A percentile compares a stretch with the other conserved stretches of the same genome.
Evolutionary conservation across 2,329 filamentous ascomycete genomes (phyloP).

Genomic region (Juglanconis sp.): DNA sequence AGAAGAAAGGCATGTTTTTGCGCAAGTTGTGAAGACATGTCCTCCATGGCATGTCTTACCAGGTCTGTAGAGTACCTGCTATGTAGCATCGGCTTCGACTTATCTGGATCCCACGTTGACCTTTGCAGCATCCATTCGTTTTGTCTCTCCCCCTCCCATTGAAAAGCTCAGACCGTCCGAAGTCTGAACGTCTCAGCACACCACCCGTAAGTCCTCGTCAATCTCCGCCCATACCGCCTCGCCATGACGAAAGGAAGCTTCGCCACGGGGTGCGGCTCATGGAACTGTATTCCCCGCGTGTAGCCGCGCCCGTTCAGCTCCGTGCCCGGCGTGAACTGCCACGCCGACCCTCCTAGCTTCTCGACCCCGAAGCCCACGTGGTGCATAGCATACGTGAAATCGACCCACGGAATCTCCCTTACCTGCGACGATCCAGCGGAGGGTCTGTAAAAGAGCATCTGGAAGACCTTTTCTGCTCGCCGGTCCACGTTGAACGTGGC

Average conservation of each 20-base stretch:
- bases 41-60: too few relatives aligned
- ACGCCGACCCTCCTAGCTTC: conserved; percentile 1
- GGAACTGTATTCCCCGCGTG: neutral
- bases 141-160: neutral
- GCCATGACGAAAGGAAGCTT: neutral
- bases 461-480: neutral
- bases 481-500: neutral
- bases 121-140: too few relatives aligned
- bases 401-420: neutral
- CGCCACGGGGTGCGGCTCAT: neutral
- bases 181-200: neutral
- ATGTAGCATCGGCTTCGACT: too few relatives aligned
- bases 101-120: too few relatives aligned
- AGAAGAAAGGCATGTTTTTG: too few relatives aligned
- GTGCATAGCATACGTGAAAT: neutral
- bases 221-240: neutral
- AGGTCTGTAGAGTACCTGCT: too few relatives aligned
- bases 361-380: neutral
- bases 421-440: neutral
- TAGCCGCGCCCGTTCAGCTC: neutral
- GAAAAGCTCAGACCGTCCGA: neutral
- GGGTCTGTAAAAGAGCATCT: neutral
- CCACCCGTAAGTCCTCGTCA: neutral
- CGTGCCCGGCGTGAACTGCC: neutral
- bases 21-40: too few relatives aligned